Evolutionary conservation across 2,329 filamentous ascomycete species (phyloP).

Genomic region (Pseudogymnoascus sp.): DNA sequence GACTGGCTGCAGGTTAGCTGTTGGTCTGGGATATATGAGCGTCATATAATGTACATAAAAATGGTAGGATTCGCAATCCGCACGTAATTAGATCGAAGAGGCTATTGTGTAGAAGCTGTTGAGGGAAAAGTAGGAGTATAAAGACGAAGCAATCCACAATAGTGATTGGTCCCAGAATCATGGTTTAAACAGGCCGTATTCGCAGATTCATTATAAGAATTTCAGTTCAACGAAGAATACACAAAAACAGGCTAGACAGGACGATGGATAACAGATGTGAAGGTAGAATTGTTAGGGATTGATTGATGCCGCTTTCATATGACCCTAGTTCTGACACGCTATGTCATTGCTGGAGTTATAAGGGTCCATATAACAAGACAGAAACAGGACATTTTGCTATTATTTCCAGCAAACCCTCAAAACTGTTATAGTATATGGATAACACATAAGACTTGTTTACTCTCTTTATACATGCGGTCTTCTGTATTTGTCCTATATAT

Average conservation of each 20-base stretch:
- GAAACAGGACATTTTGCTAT: not conserved
- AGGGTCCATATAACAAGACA: not conserved
- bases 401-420: not conserved
- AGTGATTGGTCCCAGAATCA: constrained; percentile 68
- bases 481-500: not conserved
- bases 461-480: not conserved
- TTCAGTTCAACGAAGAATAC: not conserved
- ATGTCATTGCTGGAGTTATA: not conserved
- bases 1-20: constrained; percentile 33
- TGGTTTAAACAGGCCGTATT: constrained; percentile 28
- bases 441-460: not conserved
- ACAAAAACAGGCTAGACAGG: not conserved
- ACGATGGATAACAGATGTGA: not conserved
- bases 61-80: constrained; percentile 57
- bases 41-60: constrained; percentile 45
- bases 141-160: constrained; percentile 71
- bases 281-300: not conserved
- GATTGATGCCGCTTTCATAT: not conserved
- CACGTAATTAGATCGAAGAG: constrained; percentile 50
- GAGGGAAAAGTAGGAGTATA: constrained; percentile 60
- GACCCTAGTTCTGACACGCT: not conserved
- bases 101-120: constrained; percentile 61
- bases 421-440: not conserved
- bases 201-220: not conserved
- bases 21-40: constrained; percentile 15